A percentile compares a stretch with the other conserved stretches of the same genome.
Evolutionary conservation across 257 asterid species (phyloP).

Genomic region (Solanum rostratum): DNA sequence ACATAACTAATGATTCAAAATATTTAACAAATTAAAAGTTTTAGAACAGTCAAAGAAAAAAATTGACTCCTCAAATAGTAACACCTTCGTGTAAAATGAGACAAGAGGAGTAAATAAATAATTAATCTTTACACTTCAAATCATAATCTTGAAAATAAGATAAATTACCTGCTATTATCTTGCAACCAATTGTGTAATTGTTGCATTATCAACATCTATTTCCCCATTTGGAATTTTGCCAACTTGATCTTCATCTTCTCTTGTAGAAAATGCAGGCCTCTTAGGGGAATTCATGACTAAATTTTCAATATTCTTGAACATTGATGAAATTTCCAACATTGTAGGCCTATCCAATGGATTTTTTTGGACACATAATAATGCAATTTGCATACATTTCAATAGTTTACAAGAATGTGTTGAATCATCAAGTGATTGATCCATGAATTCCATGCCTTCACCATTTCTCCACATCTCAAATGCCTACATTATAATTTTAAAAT

Average conservation of each 20-base stretch:
- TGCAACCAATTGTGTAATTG: not conserved
- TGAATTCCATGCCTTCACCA: constrained; percentile 7
- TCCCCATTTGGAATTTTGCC: not conserved
- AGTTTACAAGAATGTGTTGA: constrained; percentile 11
- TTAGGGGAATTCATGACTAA: constrained; percentile 3
- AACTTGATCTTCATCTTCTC: not conserved
- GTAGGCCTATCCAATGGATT: constrained; percentile 20
- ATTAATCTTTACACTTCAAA: not conserved
- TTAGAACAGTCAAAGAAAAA: not conserved
- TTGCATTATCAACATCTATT: not conserved
- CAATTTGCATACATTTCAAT: constrained; percentile 21
- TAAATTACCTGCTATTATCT: not conserved
- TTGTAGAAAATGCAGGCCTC: constrained; percentile 18
- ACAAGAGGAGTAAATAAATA: not conserved
- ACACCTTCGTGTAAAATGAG: not conserved
- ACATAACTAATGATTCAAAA: not conserved
- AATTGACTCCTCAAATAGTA: not conserved
- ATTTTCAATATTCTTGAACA: constrained; percentile 10
- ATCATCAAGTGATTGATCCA: constrained; percentile 21
- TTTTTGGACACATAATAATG: constrained; percentile 24
- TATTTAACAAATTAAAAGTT: not conserved
- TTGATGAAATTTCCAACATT: constrained; percentile 21
- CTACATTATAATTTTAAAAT: not conserved
- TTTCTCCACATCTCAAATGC: constrained; percentile 19
- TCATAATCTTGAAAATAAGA: not conserved